Base-by-base conservation (phyloP, 2,329 filamentous ascomycete species). In the Penicillium sp. region DNA sequence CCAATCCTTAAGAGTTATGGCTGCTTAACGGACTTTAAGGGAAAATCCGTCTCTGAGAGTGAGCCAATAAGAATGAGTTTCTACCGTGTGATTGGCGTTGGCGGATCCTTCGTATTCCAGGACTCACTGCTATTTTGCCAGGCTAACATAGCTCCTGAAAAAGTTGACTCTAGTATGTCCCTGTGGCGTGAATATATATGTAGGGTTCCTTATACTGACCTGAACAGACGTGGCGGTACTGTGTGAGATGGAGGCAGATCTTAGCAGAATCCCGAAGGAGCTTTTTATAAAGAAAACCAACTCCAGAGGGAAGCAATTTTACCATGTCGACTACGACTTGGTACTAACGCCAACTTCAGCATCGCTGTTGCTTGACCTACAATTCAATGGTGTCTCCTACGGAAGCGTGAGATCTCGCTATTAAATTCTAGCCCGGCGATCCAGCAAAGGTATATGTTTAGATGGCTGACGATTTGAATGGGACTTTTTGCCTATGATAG, bases 341-440 rank as follows among this genome's bases (percentile, higher is more conserved):
- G 50, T 54, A 23, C 41, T 69, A 16, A 66, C 60, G 0, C 60
- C 65, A 2, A 53, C 47, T 3, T 69, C 65, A 1, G 63, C 63
- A 2, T 65, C 60, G 0, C 35, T 69, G 27, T 15, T 65, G 2
- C 65, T 68, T 25, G 55, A 68, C 1, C 45, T 65, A 12, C 54
- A 68, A 23, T 66, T 69, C 25, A 65, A 69, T 18, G 61, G 60
- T 1, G 55, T 62, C 3, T 59, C 59, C 1, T 68, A 67, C 23
- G 65, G 66, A 3, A 63, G 48, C 6, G 63, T 67, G 1, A 54
- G 50, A 25, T 54, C 61, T 9, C 52, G 57, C 18, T 68, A 66
- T 37, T 65, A 18, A 63, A 23, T 25, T 15, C 16, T 12, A 32
- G 9, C 15, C 16, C 4, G 4, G n/a, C 2, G 2, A 31, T 8